Conservation (phyloP, 75 land plant species). For the Selaginella tamariscina region DNA sequence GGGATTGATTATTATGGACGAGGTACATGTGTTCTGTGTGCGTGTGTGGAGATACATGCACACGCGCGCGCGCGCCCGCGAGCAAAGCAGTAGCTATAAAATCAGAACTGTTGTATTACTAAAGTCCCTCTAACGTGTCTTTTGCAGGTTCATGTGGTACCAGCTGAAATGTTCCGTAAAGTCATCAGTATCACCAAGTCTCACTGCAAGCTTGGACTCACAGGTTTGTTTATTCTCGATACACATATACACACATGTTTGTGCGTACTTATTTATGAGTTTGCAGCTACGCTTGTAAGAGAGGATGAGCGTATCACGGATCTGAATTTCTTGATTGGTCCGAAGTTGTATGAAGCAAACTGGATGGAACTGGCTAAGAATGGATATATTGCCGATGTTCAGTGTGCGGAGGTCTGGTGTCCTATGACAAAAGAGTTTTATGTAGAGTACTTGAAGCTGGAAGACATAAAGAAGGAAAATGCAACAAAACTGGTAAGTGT, state of each 20-base stretch:
- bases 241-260: no score
- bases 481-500: not conserved
- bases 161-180: not conserved
- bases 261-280: not conserved
- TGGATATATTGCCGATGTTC: conserved; percentile 2
- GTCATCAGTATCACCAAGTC: not conserved
- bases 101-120: no score
- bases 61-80: no score
- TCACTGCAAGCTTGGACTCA: not conserved
- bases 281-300: not conserved
- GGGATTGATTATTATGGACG: not conserved
- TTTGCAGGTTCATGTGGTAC: not conserved
- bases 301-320: not conserved
- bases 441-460: not conserved
- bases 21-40: not conserved
- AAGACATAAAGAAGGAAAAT: not conserved
- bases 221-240: not conserved
- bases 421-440: not conserved
- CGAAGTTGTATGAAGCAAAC: not conserved
- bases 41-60: no score
- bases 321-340: not conserved
- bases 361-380: not conserved
- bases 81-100: no score
- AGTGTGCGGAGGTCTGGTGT: conserved; percentile 2
- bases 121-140: no score